Base-by-base conservation (phyloP, 441 rosid genomes). In the Erodium chrysanthum region DNA sequence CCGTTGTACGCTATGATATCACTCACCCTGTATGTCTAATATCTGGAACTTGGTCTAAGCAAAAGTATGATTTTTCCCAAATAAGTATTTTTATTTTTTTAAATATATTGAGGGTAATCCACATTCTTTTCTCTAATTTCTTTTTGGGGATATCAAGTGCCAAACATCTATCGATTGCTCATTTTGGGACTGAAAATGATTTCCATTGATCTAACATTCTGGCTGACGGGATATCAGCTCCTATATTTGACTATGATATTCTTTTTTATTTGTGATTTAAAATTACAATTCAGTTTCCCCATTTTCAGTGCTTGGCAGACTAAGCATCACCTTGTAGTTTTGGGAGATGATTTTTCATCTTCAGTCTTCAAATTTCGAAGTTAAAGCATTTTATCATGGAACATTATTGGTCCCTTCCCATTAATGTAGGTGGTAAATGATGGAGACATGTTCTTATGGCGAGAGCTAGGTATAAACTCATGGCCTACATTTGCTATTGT, bases 401-500 rank as follows among this genome's bases (percentile, higher is more conserved):
- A 63, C 31, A 33, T 29, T 27, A 31, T 56, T 10, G 64, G 23
- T 25, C 17, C 17, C 64, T 70, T 14, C 69, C 70, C 64, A 61
- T 67, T 72, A 69, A 66, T 72, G n/a, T 78, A 93, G 98, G 97
- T 93, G 74, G 96, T 93, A 70, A 93, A 91, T 65, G 97, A 93
- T 75, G 97, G 97, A 71, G 97, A 93, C 59, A 93, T 91, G 98
- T 77, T 81, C 46, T 17, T 93, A 76, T 93, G 97, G 98, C 84
- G 83, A 76, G 91, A 91, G 81, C 85, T 93, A 29, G 98, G 98
- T 35, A 72, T 93, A 67, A 93, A 80, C 80, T 93, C 97, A 35
- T 93, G 98, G 98, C 97, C 98, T 48, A 93, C 98, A 70, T 93
- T 89, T 84, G 88, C 87, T 72, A 69, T 93, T 71, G 80, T 91